A percentile compares a stretch with the other conserved stretches of the same genome.
Conservation (phyloP, 306 rosid genomes). For the Sicyos edulis region DNA sequence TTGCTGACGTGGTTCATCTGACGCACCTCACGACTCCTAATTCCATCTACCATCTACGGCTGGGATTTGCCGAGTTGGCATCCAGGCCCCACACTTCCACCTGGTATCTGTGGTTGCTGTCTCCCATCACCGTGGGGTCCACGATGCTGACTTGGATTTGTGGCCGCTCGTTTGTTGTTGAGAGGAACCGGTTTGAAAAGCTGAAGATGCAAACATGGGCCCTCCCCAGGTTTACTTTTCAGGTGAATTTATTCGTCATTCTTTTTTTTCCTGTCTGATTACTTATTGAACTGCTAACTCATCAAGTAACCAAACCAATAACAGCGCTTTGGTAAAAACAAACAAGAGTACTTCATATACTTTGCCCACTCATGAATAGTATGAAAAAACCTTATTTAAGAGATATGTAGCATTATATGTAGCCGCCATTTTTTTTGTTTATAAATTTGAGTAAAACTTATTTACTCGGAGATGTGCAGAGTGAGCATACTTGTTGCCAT, state of each 20-base stretch:
- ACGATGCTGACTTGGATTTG: slow-evolving; percentile 22
- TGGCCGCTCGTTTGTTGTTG: slow-evolving; percentile 30
- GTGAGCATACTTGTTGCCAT: too few relatives aligned
- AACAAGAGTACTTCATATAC: too few relatives aligned
- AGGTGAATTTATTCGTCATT: background rate
- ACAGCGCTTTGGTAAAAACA: too few relatives aligned
- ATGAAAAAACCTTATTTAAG: too few relatives aligned
- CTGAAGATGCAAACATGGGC: slow-evolving; percentile 36
- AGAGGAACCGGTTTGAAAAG: slow-evolving; percentile 22
- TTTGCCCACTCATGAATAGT: too few relatives aligned
- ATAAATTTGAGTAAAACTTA: too few relatives aligned
- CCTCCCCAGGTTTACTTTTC: slow-evolving; percentile 29
- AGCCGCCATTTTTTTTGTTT: too few relatives aligned
- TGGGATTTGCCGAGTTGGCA: slow-evolving; percentile 33
- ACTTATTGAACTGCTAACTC: background rate
- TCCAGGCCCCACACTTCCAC: slow-evolving; percentile 26
- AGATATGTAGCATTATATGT: too few relatives aligned
- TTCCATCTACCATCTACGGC: slow-evolving; percentile 33
- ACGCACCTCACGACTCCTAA: slow-evolving; percentile 34
- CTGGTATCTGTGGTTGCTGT: slow-evolving; percentile 33
- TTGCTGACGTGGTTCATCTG: slow-evolving; percentile 34
- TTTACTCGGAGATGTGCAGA: too few relatives aligned
- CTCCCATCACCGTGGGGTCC: slow-evolving; percentile 36
- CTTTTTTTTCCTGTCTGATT: background rate
- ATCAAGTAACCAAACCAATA: too few relatives aligned